These are phyloP conservation scores for Penicillium bovifimosum DNA, from an alignment of 495 filamentous ascomycete genomes.

Conservation along the genomic window DNA sequence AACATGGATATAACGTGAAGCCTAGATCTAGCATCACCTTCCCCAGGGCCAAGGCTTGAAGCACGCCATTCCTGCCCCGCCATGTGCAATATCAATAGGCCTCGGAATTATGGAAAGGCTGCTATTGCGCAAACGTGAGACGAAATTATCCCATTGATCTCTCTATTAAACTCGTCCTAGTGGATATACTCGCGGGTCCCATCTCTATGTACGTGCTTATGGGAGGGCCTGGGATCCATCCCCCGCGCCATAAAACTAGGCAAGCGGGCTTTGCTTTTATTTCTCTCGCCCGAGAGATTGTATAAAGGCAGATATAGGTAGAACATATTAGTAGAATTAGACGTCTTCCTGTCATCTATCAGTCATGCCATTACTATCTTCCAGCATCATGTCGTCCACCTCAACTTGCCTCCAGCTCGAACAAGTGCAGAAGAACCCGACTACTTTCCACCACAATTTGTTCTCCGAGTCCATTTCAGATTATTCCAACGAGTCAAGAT, in stretches of 20 bases:
- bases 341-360: not conserved
- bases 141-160: conserved; percentile 1
- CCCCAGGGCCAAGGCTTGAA: not conserved
- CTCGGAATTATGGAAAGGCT: conserved; percentile 4
- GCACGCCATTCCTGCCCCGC: conserved; percentile 40
- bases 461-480: conserved; percentile 3
- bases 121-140: conserved; percentile 7
- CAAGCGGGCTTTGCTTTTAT: conserved; percentile 9
- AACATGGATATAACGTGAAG: not conserved
- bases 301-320: conserved; percentile 17
- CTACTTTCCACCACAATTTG: conserved; percentile 15
- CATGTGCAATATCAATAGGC: conserved; percentile 28
- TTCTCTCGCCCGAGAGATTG: conserved; percentile 26
- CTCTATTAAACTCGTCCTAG: conserved; percentile 1
- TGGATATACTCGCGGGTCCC: conserved; percentile 6
- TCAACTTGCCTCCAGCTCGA: conserved; percentile 23
- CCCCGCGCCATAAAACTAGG: conserved; percentile 13
- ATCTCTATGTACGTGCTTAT: conserved; percentile 15
- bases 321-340: not conserved
- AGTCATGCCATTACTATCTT: conserved; percentile 15
- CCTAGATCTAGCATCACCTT: not conserved
- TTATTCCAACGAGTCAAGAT: not conserved
- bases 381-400: conserved; percentile 24
- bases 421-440: conserved; percentile 11
- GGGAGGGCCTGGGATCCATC: conserved; percentile 15